These are phyloP conservation scores for Lathyrus tuberosus DNA, from an alignment of 306 rosid genomes.

Conservation along the genomic window DNA sequence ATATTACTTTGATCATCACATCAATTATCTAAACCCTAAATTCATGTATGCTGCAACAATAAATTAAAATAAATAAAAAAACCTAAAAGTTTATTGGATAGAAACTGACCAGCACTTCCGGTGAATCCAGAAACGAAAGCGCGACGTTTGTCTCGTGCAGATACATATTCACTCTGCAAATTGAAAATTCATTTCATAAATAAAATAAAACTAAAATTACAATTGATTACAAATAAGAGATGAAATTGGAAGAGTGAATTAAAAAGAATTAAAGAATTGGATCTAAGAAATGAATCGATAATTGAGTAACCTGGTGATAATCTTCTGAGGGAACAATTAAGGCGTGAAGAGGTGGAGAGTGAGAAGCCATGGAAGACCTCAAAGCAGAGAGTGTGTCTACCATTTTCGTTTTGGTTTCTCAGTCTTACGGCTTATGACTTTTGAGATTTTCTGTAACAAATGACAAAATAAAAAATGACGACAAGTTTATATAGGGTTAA, in stretches of 20 bases:
- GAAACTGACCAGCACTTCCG: conserved; percentile 91
- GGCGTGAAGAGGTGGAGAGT: conserved; percentile 87
- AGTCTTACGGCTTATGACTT: not conserved
- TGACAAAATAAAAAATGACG: not conserved
- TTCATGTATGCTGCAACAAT: not conserved
- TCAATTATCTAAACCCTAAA: conserved; percentile 20
- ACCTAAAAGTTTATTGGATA: not conserved
- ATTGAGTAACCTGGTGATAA: conserved; percentile 75
- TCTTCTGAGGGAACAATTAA: conserved; percentile 94
- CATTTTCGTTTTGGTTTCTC: conserved; percentile 45
- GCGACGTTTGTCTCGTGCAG: conserved; percentile 86
- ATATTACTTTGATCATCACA: not conserved
- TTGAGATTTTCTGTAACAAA: not conserved
- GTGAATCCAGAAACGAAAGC: conserved; percentile 88
- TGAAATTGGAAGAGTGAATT: not conserved
- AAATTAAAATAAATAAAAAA: not conserved
- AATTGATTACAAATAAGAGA: not conserved
- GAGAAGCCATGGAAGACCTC: conserved; percentile 81
- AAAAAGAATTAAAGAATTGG: not conserved
- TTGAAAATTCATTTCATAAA: conserved; percentile 38
- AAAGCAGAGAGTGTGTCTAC: conserved; percentile 66
- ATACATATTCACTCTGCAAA: conserved; percentile 96
- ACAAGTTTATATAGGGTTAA: not conserved
- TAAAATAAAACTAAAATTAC: not conserved
- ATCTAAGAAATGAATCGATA: not conserved